phyloP scores from a whole-genome alignment of 768 basidiomycete species.

The Termitomyces sp. region DNA sequence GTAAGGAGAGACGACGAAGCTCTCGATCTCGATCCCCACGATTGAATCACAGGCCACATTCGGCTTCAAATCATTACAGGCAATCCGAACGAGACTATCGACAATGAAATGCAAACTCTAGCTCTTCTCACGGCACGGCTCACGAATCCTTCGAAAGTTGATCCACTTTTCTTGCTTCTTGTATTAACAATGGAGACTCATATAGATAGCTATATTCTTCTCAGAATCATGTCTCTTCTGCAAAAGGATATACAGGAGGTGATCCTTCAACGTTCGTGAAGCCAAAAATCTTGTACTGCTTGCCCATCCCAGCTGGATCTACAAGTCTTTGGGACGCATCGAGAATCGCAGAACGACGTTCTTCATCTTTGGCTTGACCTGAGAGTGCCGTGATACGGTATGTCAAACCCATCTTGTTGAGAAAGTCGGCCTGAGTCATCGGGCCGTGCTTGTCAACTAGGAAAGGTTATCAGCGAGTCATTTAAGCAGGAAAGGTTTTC shows the following conservation, averaged over 20 bases:
- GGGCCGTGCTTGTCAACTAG: constrained; percentile 58
- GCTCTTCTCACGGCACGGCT: neutral
- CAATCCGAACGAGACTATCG: constrained; percentile 5
- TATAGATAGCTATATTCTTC: neutral
- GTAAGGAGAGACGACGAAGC: constrained; percentile 15
- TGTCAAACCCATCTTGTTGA: constrained; percentile 71
- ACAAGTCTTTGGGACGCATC: constrained; percentile 67
- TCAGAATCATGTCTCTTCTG: neutral
- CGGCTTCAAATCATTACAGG: neutral
- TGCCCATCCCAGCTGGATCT: constrained; percentile 81
- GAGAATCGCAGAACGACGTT: constrained; percentile 47
- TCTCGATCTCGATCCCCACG: constrained; percentile 35
- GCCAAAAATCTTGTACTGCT: constrained; percentile 80
- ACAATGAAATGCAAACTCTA: neutral
- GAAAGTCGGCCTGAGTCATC: constrained; percentile 60
- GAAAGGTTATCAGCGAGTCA: neutral
- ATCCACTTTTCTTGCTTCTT: neutral
- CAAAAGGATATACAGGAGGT: constrained; percentile 30
- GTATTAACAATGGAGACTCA: neutral
- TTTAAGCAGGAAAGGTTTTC: neutral
- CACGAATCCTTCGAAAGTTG: neutral
- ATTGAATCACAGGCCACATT: constrained; percentile 3
- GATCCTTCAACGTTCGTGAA: constrained; percentile 25
- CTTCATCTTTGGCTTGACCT: constrained; percentile 41
- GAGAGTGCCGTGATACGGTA: constrained; percentile 61